Base-by-base conservation (phyloP, 495 filamentous ascomycete species). In the Penicillium malachiteum region DNA sequence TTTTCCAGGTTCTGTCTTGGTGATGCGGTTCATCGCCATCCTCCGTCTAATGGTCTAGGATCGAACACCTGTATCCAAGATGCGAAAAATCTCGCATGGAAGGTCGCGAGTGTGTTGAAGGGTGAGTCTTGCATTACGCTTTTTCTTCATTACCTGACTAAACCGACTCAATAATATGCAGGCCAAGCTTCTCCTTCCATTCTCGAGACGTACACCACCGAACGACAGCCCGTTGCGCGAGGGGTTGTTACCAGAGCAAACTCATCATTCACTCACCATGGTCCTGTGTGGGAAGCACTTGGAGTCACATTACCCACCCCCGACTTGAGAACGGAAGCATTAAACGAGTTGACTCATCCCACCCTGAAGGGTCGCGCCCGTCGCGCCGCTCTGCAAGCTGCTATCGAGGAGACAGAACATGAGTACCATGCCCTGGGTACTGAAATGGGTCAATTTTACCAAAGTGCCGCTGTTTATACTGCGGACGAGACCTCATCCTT, bases 21-120 rank as follows among this genome's bases (percentile, higher is more conserved):
- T 14, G 81, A 81, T 60, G 78, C 78, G 0, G 74, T 77, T 5
- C 80, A 82, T 53, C 71, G 78, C 1, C 81, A 84, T 52, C 78
- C 80, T 0, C 79, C 79, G 7, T 62, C 73, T 1, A 78, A 80
- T 53, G 79, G 77, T 0, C 73, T 81, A 2, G 81, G 80, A 10
- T 73, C 69, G 14, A 84, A 84, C 48, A 81, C 78, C 13, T 81
- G 78, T 55, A 72, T 82, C 6, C 78, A 81, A 68, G 81, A 84
- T 56, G 74, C 79, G 0, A 81, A 72, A 55, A 83, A 84, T 48
- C 59, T 84, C 10, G 79, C 80, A 9, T 84, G 80, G 80, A 84
- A 84, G 51, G 59, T 82, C 17, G 78, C 79, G 0, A 73, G 75
- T 52, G 76, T 78, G 11, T 55, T 74, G 35, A 71, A 73, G 38